Evolutionary conservation across 2,329 filamentous ascomycete genomes (phyloP), one percentile per base, ranked within the genome.

Genomic region (Microdochium paspali): DNA sequence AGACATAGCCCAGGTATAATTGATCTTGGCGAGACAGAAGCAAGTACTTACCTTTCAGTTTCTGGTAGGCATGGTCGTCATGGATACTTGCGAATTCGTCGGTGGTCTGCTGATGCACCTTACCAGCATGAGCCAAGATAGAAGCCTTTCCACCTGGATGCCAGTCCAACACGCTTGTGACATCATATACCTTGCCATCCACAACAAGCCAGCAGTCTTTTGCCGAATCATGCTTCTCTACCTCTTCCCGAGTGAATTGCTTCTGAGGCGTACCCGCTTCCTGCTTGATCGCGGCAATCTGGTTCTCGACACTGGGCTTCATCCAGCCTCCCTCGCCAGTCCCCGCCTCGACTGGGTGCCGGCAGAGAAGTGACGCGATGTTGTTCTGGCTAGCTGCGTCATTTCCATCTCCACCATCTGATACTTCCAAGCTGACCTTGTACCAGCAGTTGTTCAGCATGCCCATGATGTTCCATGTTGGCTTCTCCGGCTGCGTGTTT

Each of bases 81-180:
- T 77, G 90, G 56, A 96, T 96, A 13, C 87, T 85, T 68, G 94
- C 79, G 62, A 95, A 96, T 55, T 96, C 90, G 58, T 95, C 90
- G 0, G 85, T 86, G 10, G 79, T 79, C 64, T 96, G 90, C 57
- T 87, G 72, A 54, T 75, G 71, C 1, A 74, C 68, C 44, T 66
- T 69, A 0, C 83, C 89, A n/a, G 89, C 90, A 3, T 84, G 87
- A 24, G 83, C 84, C 46, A 85, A 75, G 59, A 96, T 95, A 57
- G 87, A 93, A 53, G 85, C 80, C 2, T 87, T 88, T 2, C 73
- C 72, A 7, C 72, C 72, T 6, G 71, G 72, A 61, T 76, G 72
- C 72, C 71, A 73, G 7, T 57, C 54, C 15, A 76, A 53, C 3
- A 73, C 68, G 44, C 62, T 66, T 3, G 72, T 75, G 1, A 64